phyloP scores from a whole-genome alignment of 495 filamentous ascomycete genomes.

The Gamarada debralockiae region DNA sequence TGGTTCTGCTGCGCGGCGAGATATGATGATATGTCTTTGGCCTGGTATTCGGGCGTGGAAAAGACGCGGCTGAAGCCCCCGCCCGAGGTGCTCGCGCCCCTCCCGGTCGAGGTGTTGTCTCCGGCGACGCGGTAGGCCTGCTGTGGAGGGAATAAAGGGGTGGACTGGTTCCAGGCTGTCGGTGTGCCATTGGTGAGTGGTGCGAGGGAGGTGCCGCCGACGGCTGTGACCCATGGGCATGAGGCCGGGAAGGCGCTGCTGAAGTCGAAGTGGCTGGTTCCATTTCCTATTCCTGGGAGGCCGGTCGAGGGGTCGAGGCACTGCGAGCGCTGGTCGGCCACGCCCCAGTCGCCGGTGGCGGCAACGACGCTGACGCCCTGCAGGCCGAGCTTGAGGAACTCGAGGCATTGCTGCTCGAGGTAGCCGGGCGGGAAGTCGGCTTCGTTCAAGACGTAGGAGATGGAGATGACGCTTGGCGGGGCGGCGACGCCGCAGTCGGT shows the following conservation, averaged over 20 bases:
- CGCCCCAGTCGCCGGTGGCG: constrained; percentile 26
- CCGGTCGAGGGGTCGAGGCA: background rate
- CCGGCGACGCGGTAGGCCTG: constrained; percentile 5
- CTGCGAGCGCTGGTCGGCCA: background rate
- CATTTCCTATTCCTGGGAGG: too few species aligned
- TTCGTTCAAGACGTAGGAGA: background rate
- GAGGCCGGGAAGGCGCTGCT: background rate
- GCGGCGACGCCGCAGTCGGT: background rate
- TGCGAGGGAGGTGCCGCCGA: background rate
- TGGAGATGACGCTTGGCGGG: background rate
- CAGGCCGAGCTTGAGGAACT: constrained; percentile 33
- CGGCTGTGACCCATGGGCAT: background rate
- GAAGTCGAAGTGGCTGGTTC: background rate
- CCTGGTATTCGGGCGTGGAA: background rate
- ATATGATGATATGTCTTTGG: background rate
- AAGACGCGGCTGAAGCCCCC: constrained; percentile 46
- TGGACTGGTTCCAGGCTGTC: too few species aligned
- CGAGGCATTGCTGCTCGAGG: background rate
- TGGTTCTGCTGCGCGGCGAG: background rate
- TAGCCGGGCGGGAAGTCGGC: constrained; percentile 28
- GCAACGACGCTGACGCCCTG: constrained; percentile 31
- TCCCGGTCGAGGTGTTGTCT: constrained; percentile 26
- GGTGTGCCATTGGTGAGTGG: too few species aligned
- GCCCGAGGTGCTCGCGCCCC: constrained; percentile 11
- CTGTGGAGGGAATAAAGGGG: background rate